These are phyloP conservation scores for Corymbia calophylla DNA, from an alignment of 441 rosid species.

Conservation along the genomic window DNA sequence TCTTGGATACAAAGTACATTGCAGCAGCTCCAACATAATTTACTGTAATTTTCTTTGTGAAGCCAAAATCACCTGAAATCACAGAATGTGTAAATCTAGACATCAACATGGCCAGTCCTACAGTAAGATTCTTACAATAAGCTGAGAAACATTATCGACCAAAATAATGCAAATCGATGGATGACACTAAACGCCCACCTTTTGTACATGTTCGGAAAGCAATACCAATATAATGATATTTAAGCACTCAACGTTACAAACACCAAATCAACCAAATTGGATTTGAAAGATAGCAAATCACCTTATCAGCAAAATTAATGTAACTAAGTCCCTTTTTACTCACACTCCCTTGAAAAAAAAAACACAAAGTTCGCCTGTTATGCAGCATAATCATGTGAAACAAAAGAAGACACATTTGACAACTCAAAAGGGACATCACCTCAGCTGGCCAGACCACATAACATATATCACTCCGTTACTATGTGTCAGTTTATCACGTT, in stretches of 20 bases:
- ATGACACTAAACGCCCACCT: not conserved
- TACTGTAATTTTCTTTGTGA: slow-evolving; percentile 20
- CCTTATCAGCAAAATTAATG: not conserved
- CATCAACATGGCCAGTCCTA: not conserved
- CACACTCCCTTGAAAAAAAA: not conserved
- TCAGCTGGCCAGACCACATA: not conserved
- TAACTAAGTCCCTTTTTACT: not conserved
- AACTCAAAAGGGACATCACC: not conserved
- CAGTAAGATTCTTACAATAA: not conserved
- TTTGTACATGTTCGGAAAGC: not conserved
- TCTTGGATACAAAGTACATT: slow-evolving; percentile 39
- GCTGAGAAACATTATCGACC: not conserved
- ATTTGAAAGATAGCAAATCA: not conserved
- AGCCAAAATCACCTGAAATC: slow-evolving; percentile 31
- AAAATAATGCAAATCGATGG: not conserved
- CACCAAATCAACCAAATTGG: not conserved
- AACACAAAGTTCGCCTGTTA: not conserved
- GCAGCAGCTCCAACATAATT: slow-evolving; percentile 45
- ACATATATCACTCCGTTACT: not conserved
- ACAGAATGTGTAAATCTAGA: not conserved
- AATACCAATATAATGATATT: not conserved
- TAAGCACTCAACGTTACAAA: not conserved
- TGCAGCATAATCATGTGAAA: not conserved
- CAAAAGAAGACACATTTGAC: not conserved
- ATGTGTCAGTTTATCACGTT: not conserved